A percentile compares a stretch with the other conserved stretches of the same genome.
These are phyloP conservation scores for Ajuga reptans DNA, from an alignment of 305 asterid species.

Conservation along the genomic window DNA sequence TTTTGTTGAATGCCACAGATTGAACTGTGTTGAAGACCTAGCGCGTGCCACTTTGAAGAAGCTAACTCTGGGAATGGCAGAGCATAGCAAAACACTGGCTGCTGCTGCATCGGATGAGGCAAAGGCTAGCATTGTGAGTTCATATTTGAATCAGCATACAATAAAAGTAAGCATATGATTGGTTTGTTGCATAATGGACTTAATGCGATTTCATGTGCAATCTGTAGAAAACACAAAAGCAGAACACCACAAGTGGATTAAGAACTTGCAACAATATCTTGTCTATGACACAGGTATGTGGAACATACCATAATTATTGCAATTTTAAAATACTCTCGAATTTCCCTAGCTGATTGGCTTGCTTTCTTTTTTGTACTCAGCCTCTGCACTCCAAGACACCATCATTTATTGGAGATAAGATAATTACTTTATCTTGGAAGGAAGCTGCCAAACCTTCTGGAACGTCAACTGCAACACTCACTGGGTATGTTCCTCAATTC, in stretches of 20 bases:
- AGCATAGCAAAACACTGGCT: slow-evolving; percentile 52
- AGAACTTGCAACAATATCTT: slow-evolving; percentile 86
- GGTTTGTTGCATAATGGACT: neutral
- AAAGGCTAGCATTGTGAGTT: slow-evolving; percentile 73
- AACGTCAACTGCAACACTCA: slow-evolving; percentile 36
- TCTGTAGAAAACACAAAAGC: slow-evolving; percentile 74
- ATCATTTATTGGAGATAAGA: slow-evolving; percentile 79
- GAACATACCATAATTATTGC: slow-evolving; percentile 9
- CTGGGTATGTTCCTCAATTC: slow-evolving; percentile 48
- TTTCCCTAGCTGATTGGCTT: slow-evolving; percentile 19
- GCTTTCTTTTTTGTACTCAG: slow-evolving; percentile 33
- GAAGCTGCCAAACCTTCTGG: slow-evolving; percentile 53
- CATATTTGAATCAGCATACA: slow-evolving; percentile 7
- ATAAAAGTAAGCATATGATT: slow-evolving; percentile 8
- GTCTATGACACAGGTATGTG: slow-evolving; percentile 74
- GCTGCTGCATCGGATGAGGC: slow-evolving; percentile 79
- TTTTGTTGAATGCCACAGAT: slow-evolving; percentile 37
- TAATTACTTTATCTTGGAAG: slow-evolving; percentile 73
- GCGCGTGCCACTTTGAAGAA: slow-evolving; percentile 66
- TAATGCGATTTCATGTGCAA: slow-evolving; percentile 10
- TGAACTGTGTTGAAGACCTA: slow-evolving; percentile 74
- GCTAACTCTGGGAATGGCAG: slow-evolving; percentile 74
- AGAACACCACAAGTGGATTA: slow-evolving; percentile 62
- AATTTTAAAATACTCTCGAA: neutral
- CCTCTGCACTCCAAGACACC: slow-evolving; percentile 81